These are phyloP conservation scores for Fusarium robinianum DNA, from an alignment of 2,329 filamentous ascomycete genomes.

Conservation along the genomic window DNA sequence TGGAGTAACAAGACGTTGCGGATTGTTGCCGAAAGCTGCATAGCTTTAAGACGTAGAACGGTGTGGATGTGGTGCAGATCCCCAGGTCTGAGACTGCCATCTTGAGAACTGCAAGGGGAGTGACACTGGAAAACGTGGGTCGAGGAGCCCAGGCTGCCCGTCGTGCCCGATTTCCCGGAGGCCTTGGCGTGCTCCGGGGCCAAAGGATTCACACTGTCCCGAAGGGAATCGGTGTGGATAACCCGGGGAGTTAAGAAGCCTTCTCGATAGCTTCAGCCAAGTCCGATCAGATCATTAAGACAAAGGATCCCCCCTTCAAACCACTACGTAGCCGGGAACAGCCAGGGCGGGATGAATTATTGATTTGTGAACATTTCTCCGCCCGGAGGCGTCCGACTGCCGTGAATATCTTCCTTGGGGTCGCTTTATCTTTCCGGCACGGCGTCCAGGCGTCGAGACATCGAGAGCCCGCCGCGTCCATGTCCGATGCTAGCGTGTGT, in stretches of 20 bases:
- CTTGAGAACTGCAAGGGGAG: neutral
- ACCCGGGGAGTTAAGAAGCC: neutral
- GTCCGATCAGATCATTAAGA: neutral
- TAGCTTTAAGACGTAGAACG: neutral
- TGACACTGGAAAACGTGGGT: constrained; percentile 5
- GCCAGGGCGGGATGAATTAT: neutral
- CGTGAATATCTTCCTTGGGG: neutral
- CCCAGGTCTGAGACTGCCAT: constrained; percentile 1
- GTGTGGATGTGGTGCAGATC: neutral
- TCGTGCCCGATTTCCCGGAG: too few species aligned
- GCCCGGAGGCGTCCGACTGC: neutral
- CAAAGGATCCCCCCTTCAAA: neutral
- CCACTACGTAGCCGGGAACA: constrained; percentile 2
- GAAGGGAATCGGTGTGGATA: constrained; percentile 7
- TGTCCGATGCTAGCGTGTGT: neutral
- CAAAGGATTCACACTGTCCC: too few species aligned
- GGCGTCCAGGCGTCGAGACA: neutral
- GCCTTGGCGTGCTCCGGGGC: too few species aligned
- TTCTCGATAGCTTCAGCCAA: neutral
- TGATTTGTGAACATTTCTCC: neutral
- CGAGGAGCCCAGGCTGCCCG: neutral
- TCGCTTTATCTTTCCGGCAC: neutral
- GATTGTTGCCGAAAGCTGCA: neutral
- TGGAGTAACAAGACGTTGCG: too few species aligned
- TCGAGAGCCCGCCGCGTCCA: too few species aligned